Evolutionary conservation across 2,329 filamentous ascomycete species (phyloP).

Genomic region (Penicillium olsonii): DNA sequence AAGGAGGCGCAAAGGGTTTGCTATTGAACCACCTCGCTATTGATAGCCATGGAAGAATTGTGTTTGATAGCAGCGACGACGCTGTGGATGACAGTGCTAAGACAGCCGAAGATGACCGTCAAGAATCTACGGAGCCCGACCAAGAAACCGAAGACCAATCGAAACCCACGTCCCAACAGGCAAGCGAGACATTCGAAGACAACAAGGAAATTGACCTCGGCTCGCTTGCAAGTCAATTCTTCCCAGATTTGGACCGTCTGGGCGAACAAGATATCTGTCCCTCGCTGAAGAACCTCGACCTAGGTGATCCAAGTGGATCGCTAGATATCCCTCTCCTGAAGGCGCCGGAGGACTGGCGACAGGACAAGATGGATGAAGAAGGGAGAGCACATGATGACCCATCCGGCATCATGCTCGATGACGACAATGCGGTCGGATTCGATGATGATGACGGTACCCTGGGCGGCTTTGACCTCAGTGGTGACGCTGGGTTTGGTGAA

Average conservation of each 20-base stretch:
- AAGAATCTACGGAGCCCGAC: slow-evolving; percentile 49
- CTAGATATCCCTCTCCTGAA: slow-evolving; percentile 91
- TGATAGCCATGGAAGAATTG: slow-evolving; percentile 85
- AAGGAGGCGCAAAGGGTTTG: slow-evolving; percentile 93
- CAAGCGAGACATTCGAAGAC: slow-evolving; percentile 43
- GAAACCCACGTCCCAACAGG: slow-evolving; percentile 31
- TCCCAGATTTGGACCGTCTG: slow-evolving; percentile 74
- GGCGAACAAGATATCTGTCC: slow-evolving; percentile 92
- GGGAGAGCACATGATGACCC: slow-evolving; percentile 62
- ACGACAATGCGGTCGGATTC: slow-evolving; percentile 80
- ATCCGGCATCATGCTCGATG: slow-evolving; percentile 81
- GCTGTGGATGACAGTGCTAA: slow-evolving; percentile 55
- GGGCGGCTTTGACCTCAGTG: slow-evolving; percentile 68
- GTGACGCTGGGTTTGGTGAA: slow-evolving; percentile 85
- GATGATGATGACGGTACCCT: slow-evolving; percentile 73
- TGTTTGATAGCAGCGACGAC: slow-evolving; percentile 98
- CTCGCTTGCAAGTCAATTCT: slow-evolving; percentile 76
- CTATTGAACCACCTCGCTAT: slow-evolving; percentile 96
- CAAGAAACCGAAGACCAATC: slow-evolving; percentile 49
- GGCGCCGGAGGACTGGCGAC: slow-evolving; percentile 80
- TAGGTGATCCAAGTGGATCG: slow-evolving; percentile 81
- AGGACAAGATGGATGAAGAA: slow-evolving; percentile 62
- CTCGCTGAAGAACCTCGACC: slow-evolving; percentile 88
- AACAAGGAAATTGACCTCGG: slow-evolving; percentile 78
- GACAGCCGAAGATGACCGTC: slow-evolving; percentile 36